phyloP scores from a whole-genome alignment of 768 basidiomycete species.

The Pulveroboletus sp. region DNA sequence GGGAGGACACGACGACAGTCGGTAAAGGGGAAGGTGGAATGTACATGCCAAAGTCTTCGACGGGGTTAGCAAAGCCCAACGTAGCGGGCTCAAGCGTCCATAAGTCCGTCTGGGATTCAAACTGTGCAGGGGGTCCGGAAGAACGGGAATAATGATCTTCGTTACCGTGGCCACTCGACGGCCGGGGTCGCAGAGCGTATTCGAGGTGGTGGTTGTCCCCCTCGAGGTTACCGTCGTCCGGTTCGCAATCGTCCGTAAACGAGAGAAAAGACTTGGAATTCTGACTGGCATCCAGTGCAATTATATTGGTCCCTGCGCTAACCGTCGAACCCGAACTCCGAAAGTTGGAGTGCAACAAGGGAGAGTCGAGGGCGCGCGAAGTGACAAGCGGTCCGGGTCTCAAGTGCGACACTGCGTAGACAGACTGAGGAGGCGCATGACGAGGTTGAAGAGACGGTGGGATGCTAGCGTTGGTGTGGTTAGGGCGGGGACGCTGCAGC shows the following conservation, averaged over 20 bases:
- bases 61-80: constrained; percentile 2
- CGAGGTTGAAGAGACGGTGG: constrained; percentile 13
- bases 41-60: constrained; percentile 14
- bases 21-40: constrained; percentile 36
- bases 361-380: constrained; percentile 36
- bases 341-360: constrained; percentile 48
- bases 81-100: constrained; percentile 17
- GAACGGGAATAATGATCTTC: no score
- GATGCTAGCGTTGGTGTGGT: not conserved
- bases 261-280: constrained; percentile 27
- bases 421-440: not conserved
- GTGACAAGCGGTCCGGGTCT: constrained; percentile 8
- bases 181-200: constrained; percentile 7
- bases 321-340: constrained; percentile 39
- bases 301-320: constrained; percentile 30
- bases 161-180: not conserved
- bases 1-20: constrained; percentile 53
- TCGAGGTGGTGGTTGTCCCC: constrained; percentile 39
- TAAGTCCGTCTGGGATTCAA: constrained; percentile 6
- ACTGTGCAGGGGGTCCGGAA: not conserved
- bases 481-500: not conserved
- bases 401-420: constrained; percentile 2
- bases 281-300: constrained; percentile 5
- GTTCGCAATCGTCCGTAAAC: constrained; percentile 31
- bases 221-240: constrained; percentile 34